Conservation (phyloP, 331 rosid genomes). For the Quercus tomentella region DNA sequence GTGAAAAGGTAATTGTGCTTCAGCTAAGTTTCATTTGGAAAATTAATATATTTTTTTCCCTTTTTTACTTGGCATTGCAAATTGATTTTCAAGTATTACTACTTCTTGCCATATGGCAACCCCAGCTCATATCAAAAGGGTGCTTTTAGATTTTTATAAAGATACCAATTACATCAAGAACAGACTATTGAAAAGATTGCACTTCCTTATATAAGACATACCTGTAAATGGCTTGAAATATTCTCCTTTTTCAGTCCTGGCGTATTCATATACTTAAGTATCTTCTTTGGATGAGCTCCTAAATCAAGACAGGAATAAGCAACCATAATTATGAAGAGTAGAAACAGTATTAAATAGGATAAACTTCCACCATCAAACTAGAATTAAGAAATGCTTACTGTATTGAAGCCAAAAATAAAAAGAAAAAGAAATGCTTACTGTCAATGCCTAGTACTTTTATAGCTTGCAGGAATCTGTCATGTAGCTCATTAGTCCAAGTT, state of each 20-base stretch:
- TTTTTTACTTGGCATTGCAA: neutral
- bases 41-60: neutral
- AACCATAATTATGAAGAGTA: neutral
- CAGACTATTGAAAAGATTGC: neutral
- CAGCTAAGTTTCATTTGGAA: neutral
- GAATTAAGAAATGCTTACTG: constrained; percentile 3
- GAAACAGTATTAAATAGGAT: too few relatives aligned
- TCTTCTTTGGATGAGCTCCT: constrained; percentile 38
- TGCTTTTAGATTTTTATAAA: neutral
- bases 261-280: constrained; percentile 33
- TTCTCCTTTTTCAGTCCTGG: constrained; percentile 26
- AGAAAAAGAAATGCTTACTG: constrained; percentile 1
- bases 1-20: neutral
- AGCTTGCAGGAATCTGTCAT: constrained; percentile 33
- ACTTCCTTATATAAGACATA: constrained; percentile 11
- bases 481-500: constrained; percentile 26
- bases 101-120: too few relatives aligned
- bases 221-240: constrained; percentile 47
- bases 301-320: constrained; percentile 13
- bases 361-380: too few relatives aligned
- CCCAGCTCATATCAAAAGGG: too few relatives aligned
- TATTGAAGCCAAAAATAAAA: neutral
- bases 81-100: too few relatives aligned
- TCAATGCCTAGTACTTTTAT: constrained; percentile 12
- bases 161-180: neutral